These are phyloP conservation scores for Tieghemostelium lacteum DNA, from an alignment of 78 protist species.

Conservation along the genomic window DNA sequence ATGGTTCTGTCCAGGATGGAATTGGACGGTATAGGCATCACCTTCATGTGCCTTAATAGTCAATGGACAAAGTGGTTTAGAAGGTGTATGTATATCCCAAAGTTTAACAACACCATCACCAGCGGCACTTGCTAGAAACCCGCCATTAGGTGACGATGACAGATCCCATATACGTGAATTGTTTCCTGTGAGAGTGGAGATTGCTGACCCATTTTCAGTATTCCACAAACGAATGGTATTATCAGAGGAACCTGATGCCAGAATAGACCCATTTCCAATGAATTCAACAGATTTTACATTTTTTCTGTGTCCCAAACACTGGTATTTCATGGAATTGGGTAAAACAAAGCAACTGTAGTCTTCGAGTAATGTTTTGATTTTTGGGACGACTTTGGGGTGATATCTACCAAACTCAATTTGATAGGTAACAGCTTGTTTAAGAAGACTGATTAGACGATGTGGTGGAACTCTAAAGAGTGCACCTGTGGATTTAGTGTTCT, in stretches of 20 bases:
- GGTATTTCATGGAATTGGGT: conserved; percentile 76
- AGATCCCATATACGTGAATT: conserved; percentile 83
- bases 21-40: conserved; percentile 80
- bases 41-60: conserved; percentile 73
- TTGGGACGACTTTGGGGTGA: conserved; percentile 80
- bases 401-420: conserved; percentile 86
- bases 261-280: conserved; percentile 67
- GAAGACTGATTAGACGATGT: conserved; percentile 58
- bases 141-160: conserved; percentile 24
- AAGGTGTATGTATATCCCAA: conserved; percentile 21
- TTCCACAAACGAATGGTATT: conserved; percentile 58
- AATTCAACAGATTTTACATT: conserved; percentile 88
- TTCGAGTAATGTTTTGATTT: conserved; percentile 78
- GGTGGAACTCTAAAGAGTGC: conserved; percentile 47
- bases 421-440: conserved; percentile 89
- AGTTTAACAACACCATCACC: conserved; percentile 81
- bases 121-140: conserved; percentile 60
- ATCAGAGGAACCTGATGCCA: conserved; percentile 83
- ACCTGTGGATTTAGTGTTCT: conserved; percentile 40
- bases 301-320: conserved; percentile 80
- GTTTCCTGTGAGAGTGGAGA: conserved; percentile 52
- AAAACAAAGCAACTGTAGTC: conserved; percentile 85
- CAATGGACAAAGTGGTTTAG: conserved; percentile 17
- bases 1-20: conserved; percentile 86
- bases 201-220: conserved; percentile 52